Evolutionary conservation across 768 basidiomycete genomes (phyloP), one percentile per base, ranked within the genome.

Genomic region (Pilatotrama ljubarskyi): DNA sequence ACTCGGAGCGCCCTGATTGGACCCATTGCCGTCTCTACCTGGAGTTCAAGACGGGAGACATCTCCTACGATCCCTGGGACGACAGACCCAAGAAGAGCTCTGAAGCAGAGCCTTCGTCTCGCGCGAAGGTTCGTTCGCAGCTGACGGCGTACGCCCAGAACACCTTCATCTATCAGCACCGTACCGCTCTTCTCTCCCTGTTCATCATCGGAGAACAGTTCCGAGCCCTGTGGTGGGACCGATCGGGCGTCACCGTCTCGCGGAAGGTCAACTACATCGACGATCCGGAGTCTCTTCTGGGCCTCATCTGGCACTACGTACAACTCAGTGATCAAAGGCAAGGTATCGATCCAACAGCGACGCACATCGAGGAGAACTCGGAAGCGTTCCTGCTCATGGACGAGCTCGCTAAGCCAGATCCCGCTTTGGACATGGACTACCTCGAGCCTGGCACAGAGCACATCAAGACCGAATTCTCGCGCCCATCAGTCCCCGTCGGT

Each of bases 201-300:
- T 22, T 56, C 35, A 26, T 56, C 55, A 46, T 22, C 42, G 49
- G 40, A 14, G 13, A 17, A 9, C 18, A 32, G 5, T 51, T 52
- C 35, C 57, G 57, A 18, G 29, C 29, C 3, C 14, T 58, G 49
- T 25, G 41, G 14, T 58, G 50, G 49, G 57, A 51, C 35, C 26
- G 57, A 5, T 58, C 57, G 6, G 57, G 57, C 13, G 36, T 52
- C 15, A n/a, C 35, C n/a, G 48, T 44, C 10, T 20, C 57, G 14
- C 11, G 25, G 41, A n/a, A 17, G 17, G n/a, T 38, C 5, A 18
- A 57, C 47, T 57, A 57, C 40, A 42, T 51, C 9, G 11, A 40
- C n/a, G 29, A 48, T 9, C 46, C 46, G 5, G 15, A 15, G 6
- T 15, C 25, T 8, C 46, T 48, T 1, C 46, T 48, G 2, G 25